These are phyloP conservation scores for Zygoascus meyerae DNA, from an alignment of 1,139 yeast species.

Conservation along the genomic window DNA sequence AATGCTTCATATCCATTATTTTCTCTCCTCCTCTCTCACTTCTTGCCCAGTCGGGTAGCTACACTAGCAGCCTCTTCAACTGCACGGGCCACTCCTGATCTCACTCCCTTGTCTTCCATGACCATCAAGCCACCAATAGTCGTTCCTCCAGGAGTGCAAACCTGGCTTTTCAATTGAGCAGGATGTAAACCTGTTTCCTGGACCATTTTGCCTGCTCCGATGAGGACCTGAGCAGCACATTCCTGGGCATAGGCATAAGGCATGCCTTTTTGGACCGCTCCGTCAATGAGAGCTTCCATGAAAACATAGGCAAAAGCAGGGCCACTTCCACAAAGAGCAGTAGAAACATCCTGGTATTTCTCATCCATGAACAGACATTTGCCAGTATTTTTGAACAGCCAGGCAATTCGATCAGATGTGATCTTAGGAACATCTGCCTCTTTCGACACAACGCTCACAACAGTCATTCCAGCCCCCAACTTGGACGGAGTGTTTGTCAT, in stretches of 20 bases:
- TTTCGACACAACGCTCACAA: slow-evolving; percentile 41
- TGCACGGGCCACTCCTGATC: slow-evolving; percentile 82
- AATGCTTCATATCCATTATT: not conserved
- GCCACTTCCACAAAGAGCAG: slow-evolving; percentile 92
- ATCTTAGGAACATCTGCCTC: slow-evolving; percentile 29
- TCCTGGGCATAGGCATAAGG: slow-evolving; percentile 78
- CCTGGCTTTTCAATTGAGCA: slow-evolving; percentile 80
- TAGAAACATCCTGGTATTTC: slow-evolving; percentile 94
- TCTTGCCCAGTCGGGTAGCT: slow-evolving; percentile 66
- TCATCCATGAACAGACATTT: slow-evolving; percentile 42
- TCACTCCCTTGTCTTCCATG: slow-evolving; percentile 87
- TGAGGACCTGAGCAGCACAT: slow-evolving; percentile 93
- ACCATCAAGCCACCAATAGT: slow-evolving; percentile 92
- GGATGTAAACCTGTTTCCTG: slow-evolving; percentile 77
- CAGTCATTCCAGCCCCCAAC: slow-evolving; percentile 87
- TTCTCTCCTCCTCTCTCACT: not conserved
- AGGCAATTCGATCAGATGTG: slow-evolving; percentile 52
- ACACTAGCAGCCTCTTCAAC: slow-evolving; percentile 86
- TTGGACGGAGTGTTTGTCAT: slow-evolving; percentile 98
- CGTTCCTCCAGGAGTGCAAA: slow-evolving; percentile 98
- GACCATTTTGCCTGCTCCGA: slow-evolving; percentile 95
- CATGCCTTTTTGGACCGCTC: slow-evolving; percentile 92
- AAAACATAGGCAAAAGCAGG: slow-evolving; percentile 90
- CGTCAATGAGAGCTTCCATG: slow-evolving; percentile 90
- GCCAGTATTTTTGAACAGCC: slow-evolving; percentile 59